Evolutionary conservation across 257 asterid genomes (phyloP).

Genomic region (Solanum chmielewskii): DNA sequence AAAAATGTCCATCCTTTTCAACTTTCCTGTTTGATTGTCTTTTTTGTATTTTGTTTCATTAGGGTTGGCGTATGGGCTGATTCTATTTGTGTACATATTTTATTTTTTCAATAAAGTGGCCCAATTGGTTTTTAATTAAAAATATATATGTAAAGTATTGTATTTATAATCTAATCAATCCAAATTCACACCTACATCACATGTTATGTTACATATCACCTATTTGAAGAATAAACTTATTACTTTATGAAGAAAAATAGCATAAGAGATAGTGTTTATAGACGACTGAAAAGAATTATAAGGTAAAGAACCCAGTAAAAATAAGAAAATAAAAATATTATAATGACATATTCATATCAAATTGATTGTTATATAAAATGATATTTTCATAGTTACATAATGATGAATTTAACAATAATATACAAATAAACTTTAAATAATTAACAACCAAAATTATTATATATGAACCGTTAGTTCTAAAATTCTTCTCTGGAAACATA

Average conservation of each 20-base stretch:
- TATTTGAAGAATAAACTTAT: background rate
- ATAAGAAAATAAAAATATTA: background rate
- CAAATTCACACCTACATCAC: background rate
- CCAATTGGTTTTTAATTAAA: no score
- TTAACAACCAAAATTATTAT: background rate
- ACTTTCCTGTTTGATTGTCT: no score
- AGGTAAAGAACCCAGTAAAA: background rate
- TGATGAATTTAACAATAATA: background rate
- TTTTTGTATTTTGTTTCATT: no score
- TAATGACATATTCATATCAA: background rate
- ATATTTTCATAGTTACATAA: background rate
- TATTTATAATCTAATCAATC: no score
- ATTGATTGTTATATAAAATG: background rate
- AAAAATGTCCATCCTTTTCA: no score
- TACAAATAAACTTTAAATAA: background rate
- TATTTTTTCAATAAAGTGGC: no score
- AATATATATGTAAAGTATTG: no score
- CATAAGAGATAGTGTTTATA: background rate
- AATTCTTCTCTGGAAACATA: background rate
- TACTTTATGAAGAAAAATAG: background rate
- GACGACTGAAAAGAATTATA: background rate
- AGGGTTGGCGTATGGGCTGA: no score
- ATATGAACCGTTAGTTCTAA: no score
- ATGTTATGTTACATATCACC: background rate
- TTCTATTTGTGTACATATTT: no score